These are phyloP conservation scores for Candida mattraensis DNA, from an alignment of 805 yeast genomes.

Conservation along the genomic window DNA sequence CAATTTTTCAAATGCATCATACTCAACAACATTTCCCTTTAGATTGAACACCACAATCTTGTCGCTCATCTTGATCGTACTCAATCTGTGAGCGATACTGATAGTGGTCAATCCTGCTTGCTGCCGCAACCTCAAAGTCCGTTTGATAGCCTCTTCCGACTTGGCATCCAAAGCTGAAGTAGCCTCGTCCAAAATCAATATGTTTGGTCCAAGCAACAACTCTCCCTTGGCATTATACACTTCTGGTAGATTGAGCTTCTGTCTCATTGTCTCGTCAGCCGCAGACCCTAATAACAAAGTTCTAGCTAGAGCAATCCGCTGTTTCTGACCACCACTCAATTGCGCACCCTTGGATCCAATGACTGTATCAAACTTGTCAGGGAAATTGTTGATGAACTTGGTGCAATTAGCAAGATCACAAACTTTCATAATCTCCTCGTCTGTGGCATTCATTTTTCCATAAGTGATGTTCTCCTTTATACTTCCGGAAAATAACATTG, in stretches of 20 bases:
- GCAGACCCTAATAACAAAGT: conserved; percentile 60
- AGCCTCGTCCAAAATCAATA: conserved; percentile 89
- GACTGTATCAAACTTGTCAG: conserved; percentile 75
- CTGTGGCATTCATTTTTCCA: conserved; percentile 63
- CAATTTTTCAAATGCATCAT: conserved; percentile 58
- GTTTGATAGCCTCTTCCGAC: conserved; percentile 81
- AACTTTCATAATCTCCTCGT: conserved; percentile 60
- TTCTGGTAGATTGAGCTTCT: conserved; percentile 8
- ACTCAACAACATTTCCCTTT: conserved; percentile 71
- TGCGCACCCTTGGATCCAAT: conserved; percentile 89
- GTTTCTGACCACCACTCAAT: conserved; percentile 93
- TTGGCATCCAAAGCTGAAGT: conserved; percentile 91
- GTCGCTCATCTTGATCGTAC: conserved; percentile 82
- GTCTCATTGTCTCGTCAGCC: conserved; percentile 10
- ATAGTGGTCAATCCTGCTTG: conserved; percentile 67
- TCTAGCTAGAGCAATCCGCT: conserved; percentile 87
- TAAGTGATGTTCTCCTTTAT: conserved; percentile 80
- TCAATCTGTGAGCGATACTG: conserved; percentile 87
- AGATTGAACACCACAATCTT: conserved; percentile 73
- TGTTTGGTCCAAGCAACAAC: conserved; percentile 54
- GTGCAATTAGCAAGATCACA: conserved; percentile 70
- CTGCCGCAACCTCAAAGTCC: conserved; percentile 59
- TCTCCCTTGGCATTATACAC: conserved; percentile 26
- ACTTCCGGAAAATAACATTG: conserved; percentile 83
- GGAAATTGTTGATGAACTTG: conserved; percentile 69